Evolutionary conservation across 208 protist species (phyloP).

Genomic region (Porcisia deanei): DNA sequence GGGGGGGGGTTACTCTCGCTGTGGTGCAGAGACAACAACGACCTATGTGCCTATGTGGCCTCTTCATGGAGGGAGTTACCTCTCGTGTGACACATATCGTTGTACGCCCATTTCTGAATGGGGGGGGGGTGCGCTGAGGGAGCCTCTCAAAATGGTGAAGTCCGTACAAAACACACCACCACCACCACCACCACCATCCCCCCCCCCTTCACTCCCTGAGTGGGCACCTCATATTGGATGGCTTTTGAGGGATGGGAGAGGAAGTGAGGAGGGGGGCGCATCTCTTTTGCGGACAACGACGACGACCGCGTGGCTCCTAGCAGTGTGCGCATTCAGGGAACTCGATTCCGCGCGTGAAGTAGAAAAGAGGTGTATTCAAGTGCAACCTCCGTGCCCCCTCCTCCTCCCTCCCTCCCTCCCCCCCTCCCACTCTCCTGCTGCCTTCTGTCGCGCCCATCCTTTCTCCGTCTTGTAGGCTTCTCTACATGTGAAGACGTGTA

Average conservation of each 20-base stretch:
- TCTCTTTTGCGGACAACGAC: no score
- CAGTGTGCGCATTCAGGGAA: no score
- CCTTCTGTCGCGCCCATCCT: background rate
- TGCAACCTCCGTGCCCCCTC: no score
- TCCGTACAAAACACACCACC: background rate
- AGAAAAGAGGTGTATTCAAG: no score
- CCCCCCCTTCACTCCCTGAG: no score
- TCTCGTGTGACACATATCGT: background rate
- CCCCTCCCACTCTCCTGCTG: no score
- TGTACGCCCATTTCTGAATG: background rate
- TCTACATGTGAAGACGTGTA: background rate
- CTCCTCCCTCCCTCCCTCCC: no score
- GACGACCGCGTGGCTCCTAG: no score
- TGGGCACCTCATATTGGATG: no score
- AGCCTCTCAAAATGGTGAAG: background rate
- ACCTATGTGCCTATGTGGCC: background rate
- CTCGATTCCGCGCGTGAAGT: no score
- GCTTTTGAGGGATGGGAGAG: no score
- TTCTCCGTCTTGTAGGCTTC: background rate
- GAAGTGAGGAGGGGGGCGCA: no score
- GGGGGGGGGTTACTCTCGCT: background rate
- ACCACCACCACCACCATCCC: background rate
- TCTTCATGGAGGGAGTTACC: background rate
- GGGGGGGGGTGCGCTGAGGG: background rate
- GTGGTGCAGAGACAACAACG: background rate